Evolutionary conservation across 2,329 filamentous ascomycete species (phyloP).

Genomic region (Penicillium sp.): DNA sequence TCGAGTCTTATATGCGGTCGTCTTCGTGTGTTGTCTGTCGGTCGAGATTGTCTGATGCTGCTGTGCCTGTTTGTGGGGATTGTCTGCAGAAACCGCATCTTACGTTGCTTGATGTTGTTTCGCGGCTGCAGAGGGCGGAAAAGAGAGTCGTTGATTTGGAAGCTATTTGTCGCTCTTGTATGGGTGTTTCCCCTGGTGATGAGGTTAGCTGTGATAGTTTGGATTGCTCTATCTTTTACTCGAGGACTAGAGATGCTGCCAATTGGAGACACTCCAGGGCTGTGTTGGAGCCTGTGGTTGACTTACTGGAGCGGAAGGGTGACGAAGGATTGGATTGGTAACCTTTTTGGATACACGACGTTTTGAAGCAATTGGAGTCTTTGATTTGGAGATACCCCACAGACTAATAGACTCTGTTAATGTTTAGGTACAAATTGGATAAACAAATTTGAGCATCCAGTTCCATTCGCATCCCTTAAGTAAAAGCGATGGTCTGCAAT

Average conservation of each 20-base stretch:
- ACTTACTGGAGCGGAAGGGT: conserved; percentile 35
- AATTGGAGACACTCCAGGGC: conserved; percentile 39
- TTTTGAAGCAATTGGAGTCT: not conserved
- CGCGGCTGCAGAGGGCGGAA: conserved; percentile 62
- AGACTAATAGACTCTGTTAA: not conserved
- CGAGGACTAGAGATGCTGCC: conserved; percentile 38
- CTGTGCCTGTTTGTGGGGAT: conserved; percentile 42
- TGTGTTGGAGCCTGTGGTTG: conserved; percentile 37
- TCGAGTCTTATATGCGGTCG: conserved; percentile 91
- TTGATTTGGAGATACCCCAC: conserved; percentile 11
- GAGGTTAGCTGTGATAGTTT: conserved; percentile 83
- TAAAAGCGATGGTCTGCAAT: not conserved
- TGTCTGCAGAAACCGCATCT: conserved; percentile 46
- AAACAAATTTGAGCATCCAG: not conserved
- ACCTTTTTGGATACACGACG: not conserved
- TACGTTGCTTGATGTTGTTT: conserved; percentile 64
- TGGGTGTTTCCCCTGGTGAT: conserved; percentile 68
- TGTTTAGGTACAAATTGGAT: not conserved
- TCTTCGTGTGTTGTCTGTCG: conserved; percentile 77
- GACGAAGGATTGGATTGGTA: conserved; percentile 41
- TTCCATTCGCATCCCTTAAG: not conserved
- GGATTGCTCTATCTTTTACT: conserved; percentile 90
- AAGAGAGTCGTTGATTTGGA: conserved; percentile 62
- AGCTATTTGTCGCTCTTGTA: conserved; percentile 75
- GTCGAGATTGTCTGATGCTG: conserved; percentile 51